Conservation (phyloP, 176 grass and related monocot genomes). For the Bonia amplexicaulis region DNA sequence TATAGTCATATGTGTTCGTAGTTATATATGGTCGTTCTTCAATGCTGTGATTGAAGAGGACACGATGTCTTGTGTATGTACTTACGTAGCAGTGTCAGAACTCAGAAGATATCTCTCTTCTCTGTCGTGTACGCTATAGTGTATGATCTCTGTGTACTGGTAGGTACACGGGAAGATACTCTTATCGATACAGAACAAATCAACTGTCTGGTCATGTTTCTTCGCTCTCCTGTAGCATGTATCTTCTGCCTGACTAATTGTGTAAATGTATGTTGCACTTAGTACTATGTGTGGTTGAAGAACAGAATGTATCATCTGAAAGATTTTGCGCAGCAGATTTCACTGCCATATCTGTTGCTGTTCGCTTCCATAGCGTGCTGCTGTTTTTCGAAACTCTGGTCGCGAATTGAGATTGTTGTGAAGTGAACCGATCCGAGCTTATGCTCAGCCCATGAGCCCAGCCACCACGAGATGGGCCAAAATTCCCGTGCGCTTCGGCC, state of each 20-base stretch:
- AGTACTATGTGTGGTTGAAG: background rate
- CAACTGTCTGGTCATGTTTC: background rate
- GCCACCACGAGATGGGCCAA: no score
- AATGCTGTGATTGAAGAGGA: slow-evolving; percentile 77
- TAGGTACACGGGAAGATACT: background rate
- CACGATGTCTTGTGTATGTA: background rate
- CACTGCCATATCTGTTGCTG: background rate
- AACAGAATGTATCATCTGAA: background rate
- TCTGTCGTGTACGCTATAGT: background rate
- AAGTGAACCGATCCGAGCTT: no score
- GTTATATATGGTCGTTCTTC: slow-evolving; percentile 54
- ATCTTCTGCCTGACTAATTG: background rate
- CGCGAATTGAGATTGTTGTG: background rate
- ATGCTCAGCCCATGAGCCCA: no score
- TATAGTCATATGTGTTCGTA: background rate
- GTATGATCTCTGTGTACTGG: slow-evolving; percentile 20
- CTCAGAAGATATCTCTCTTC: background rate
- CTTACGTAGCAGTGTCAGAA: background rate
- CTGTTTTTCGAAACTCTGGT: background rate
- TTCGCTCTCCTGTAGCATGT: background rate
- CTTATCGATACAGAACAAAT: background rate
- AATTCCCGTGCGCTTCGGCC: no score
- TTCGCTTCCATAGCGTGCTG: background rate
- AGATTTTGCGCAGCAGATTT: background rate
- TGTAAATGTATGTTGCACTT: background rate